A percentile compares a stretch with the other conserved stretches of the same genome.
These are phyloP conservation scores for Boletus sp. DNA, from an alignment of 768 basidiomycete genomes.

Conservation along the genomic window DNA sequence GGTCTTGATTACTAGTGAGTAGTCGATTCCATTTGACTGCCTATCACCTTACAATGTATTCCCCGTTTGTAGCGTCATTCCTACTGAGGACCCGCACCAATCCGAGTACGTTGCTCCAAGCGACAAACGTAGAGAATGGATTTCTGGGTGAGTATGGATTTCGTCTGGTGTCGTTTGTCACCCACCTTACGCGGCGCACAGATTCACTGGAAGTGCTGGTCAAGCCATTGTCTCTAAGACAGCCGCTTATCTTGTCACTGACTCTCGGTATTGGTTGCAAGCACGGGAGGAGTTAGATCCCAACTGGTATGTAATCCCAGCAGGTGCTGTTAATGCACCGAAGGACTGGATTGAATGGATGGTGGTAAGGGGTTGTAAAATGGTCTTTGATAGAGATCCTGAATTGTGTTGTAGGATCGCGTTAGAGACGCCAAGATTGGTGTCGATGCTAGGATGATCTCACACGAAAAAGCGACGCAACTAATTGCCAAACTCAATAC, in stretches of 20 bases:
- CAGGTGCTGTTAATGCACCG: slow-evolving; percentile 50
- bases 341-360: slow-evolving; percentile 83
- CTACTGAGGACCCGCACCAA: slow-evolving; percentile 77
- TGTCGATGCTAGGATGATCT: slow-evolving; percentile 80
- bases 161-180: slow-evolving; percentile 27
- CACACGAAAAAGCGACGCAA: slow-evolving; percentile 63
- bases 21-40: neutral
- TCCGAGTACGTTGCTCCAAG: slow-evolving; percentile 77
- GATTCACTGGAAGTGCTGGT: slow-evolving; percentile 66
- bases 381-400: neutral
- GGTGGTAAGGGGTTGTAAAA: slow-evolving; percentile 39
- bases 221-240: slow-evolving; percentile 64
- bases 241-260: slow-evolving; percentile 71
- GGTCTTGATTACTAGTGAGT: slow-evolving; percentile 75
- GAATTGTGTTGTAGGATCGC: slow-evolving; percentile 34
- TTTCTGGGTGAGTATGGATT: slow-evolving; percentile 58
- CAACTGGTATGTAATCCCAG: slow-evolving; percentile 69
- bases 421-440: slow-evolving; percentile 56
- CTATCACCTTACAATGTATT: slow-evolving; percentile 5
- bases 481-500: slow-evolving; percentile 54
- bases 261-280: slow-evolving; percentile 84
- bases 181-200: slow-evolving; percentile 25
- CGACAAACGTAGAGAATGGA: slow-evolving; percentile 76
- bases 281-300: slow-evolving; percentile 64
- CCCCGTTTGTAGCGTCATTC: slow-evolving; percentile 53